Evolutionary conservation across 2,329 filamentous ascomycete genomes (phyloP).

Genomic region (Xylariaceae sp.): DNA sequence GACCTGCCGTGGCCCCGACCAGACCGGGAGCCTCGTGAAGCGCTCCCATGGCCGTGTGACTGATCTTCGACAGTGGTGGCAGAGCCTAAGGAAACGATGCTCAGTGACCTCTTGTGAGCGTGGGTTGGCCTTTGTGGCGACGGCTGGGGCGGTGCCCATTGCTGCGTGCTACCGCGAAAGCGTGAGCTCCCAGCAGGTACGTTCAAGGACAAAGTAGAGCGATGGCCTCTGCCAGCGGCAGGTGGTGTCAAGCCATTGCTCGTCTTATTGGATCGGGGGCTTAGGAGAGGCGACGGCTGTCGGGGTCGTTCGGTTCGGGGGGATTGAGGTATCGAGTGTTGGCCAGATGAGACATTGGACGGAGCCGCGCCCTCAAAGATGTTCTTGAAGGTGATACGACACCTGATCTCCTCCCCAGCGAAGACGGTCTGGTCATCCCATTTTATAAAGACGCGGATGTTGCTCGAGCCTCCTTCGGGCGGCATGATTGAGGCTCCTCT

Average conservation of each 20-base stretch:
- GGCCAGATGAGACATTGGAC: constrained; percentile 17
- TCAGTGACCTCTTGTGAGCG: constrained; percentile 70
- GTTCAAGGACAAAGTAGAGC: constrained; percentile 63
- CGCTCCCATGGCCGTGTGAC: constrained; percentile 36
- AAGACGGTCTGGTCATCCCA: constrained; percentile 95
- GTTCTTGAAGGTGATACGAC: constrained; percentile 95
- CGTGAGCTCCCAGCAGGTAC: constrained; percentile 42
- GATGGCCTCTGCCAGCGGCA: constrained; percentile 51
- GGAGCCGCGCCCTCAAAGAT: constrained; percentile 48
- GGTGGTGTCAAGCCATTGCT: constrained; percentile 43
- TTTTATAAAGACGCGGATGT: constrained; percentile 92
- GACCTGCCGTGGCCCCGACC: constrained; percentile 68
- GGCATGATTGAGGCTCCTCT: constrained; percentile 42
- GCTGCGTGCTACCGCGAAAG: constrained; percentile 42
- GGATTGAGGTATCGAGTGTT: constrained; percentile 20
- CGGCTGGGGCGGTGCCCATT: constrained; percentile 35
- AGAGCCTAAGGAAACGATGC: constrained; percentile 74
- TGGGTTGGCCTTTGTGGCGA: constrained; percentile 39
- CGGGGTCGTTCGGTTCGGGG: constrained; percentile 31
- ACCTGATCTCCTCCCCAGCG: constrained; percentile 92
- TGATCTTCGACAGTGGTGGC: constrained; percentile 43
- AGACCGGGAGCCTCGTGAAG: constrained; percentile 44
- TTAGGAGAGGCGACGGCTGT: constrained; percentile 39
- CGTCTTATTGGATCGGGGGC: constrained; percentile 33
- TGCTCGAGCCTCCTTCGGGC: constrained; percentile 45